Percentiles rank a stretch among this genome's conserved stretches.
Evolutionary conservation across 2,329 filamentous ascomycete species (phyloP).

Genomic region (Fusarium sp.): DNA sequence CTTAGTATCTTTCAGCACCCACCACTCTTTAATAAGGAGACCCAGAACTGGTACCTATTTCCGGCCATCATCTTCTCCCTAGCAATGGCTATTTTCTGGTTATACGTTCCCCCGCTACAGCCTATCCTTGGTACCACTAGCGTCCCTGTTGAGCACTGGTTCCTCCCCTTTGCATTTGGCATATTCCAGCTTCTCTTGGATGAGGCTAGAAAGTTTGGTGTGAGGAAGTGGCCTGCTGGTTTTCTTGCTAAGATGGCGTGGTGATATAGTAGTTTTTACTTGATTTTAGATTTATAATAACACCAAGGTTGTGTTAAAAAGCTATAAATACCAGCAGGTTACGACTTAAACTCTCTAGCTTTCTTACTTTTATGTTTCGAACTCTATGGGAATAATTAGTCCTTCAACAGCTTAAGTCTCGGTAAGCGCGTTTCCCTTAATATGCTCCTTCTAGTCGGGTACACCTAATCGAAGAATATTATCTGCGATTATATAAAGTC

Average conservation of each 20-base stretch:
- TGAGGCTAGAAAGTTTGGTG: conserved; percentile 11
- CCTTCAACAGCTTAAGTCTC: too few species aligned
- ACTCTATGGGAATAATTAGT: too few species aligned
- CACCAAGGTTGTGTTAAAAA: too few species aligned
- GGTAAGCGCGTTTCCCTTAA: too few species aligned
- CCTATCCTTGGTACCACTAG: conserved; percentile 70
- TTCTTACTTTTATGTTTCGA: too few species aligned
- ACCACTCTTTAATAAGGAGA: conserved; percentile 74
- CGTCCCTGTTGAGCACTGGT: conserved; percentile 82
- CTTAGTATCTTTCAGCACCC: conserved; percentile 81
- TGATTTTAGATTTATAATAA: too few species aligned
- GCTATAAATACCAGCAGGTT: too few species aligned
- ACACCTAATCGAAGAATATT: too few species aligned
- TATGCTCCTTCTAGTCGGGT: too few species aligned
- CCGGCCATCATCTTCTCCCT: conserved; percentile 80
- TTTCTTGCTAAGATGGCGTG: conserved; percentile 1
- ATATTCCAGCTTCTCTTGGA: conserved; percentile 7
- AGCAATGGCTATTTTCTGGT: conserved; percentile 78
- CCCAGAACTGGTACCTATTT: conserved; percentile 78
- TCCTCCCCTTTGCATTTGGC: conserved; percentile 82
- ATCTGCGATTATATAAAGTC: too few species aligned
- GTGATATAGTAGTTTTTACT: not conserved
- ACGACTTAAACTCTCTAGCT: too few species aligned
- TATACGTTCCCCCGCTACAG: conserved; percentile 78
- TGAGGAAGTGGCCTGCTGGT: conserved; percentile 2